These are phyloP conservation scores for Magnaporthiopsis rhizophila DNA, from an alignment of 2,329 filamentous ascomycete genomes.

Conservation along the genomic window DNA sequence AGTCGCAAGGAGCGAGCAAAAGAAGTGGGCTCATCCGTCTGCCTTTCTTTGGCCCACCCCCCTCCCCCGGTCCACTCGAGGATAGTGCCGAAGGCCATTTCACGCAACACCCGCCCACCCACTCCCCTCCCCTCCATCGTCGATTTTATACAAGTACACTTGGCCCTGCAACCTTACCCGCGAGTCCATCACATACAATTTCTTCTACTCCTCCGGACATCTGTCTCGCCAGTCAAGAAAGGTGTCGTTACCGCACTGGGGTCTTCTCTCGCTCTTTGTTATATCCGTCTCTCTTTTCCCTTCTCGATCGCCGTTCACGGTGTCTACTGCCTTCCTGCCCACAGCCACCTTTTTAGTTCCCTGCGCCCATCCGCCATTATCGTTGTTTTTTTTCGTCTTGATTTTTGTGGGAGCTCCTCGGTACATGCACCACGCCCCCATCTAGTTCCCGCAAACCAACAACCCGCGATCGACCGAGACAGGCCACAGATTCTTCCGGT, in stretches of 20 bases:
- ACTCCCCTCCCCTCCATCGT: constrained; percentile 36
- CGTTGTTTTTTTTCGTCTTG: not conserved
- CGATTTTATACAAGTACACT: constrained; percentile 39
- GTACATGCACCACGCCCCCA: not conserved
- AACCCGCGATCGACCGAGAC: not conserved
- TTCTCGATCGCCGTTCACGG: not conserved
- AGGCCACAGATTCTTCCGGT: not conserved
- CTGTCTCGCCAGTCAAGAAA: not conserved
- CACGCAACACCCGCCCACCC: constrained; percentile 33
- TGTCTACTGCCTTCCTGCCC: not conserved
- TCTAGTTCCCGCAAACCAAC: not conserved
- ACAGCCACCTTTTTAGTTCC: not conserved
- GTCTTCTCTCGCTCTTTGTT: not conserved
- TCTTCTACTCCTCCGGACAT: not conserved
- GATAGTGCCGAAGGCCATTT: constrained; percentile 40
- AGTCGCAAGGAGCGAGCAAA: not conserved
- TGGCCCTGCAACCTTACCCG: constrained; percentile 31
- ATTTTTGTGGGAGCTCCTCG: not conserved
- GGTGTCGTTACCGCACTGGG: not conserved
- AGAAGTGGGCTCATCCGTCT: not conserved
- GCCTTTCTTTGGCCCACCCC: constrained; percentile 28
- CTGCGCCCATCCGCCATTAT: not conserved
- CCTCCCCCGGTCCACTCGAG: constrained; percentile 16
- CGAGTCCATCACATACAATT: constrained; percentile 11
- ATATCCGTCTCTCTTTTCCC: not conserved